phyloP scores from a whole-genome alignment of 768 basidiomycete genomes.

The Boletellus ananiceps region DNA sequence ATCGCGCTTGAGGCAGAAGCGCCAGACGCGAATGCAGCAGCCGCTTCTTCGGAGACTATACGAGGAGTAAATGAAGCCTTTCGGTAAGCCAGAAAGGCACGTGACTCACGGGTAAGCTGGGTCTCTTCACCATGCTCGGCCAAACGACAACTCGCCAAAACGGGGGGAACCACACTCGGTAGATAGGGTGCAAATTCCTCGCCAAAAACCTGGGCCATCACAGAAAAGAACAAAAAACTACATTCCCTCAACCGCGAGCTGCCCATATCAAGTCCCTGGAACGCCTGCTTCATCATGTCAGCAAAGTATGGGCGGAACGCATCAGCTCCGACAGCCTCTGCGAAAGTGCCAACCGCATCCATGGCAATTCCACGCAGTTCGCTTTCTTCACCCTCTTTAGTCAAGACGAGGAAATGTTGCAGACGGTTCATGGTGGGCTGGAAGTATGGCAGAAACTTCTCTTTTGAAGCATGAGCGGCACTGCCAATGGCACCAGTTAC shows the following conservation, averaged over 20 bases:
- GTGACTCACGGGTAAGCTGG: slow-evolving; percentile 38
- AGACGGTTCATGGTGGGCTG: slow-evolving; percentile 84
- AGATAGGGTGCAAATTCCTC: slow-evolving; percentile 91
- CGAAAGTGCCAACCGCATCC: slow-evolving; percentile 98
- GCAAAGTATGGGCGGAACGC: slow-evolving; percentile 92
- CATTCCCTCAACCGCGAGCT: slow-evolving; percentile 88
- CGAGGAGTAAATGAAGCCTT: too few species aligned
- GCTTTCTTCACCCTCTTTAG: slow-evolving; percentile 84
- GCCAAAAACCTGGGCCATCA: slow-evolving; percentile 95
- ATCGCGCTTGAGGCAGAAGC: slow-evolving; percentile 70
- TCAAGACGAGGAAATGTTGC: slow-evolving; percentile 82
- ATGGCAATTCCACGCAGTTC: slow-evolving; percentile 96
- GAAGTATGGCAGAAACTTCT: slow-evolving; percentile 91
- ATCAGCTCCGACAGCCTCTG: slow-evolving; percentile 94
- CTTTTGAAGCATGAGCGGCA: slow-evolving; percentile 93
- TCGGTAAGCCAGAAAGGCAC: neutral
- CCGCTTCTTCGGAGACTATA: slow-evolving; percentile 47
- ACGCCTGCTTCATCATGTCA: slow-evolving; percentile 94
- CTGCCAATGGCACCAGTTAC: slow-evolving; percentile 98
- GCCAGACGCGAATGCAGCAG: slow-evolving; percentile 68
- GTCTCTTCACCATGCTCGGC: slow-evolving; percentile 67
- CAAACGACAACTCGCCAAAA: slow-evolving; percentile 80
- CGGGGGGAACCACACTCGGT: slow-evolving; percentile 77
- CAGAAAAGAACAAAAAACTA: slow-evolving; percentile 96
- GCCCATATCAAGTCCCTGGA: slow-evolving; percentile 83